phyloP scores from a whole-genome alignment of 352 stramenopile genomes.

The Hyaloperonospora arabidopsidis region DNA sequence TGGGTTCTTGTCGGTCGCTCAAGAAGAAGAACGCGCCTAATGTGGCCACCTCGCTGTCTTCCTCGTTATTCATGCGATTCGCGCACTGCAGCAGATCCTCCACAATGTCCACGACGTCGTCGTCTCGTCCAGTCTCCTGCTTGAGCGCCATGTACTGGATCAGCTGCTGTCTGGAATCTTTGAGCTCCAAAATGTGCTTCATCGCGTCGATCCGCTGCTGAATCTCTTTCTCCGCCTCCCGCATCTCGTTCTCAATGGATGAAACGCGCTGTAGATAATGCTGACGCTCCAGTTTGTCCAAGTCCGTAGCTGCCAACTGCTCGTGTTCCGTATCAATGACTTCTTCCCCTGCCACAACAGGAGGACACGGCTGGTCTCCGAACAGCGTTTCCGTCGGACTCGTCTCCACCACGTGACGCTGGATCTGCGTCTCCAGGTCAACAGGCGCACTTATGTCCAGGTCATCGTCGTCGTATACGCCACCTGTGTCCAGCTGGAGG shows the following conservation, averaged over 20 bases:
- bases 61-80: slow-evolving; percentile 29
- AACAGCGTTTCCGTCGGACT: slow-evolving; percentile 15
- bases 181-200: slow-evolving; percentile 45
- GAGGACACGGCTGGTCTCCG: slow-evolving; percentile 20
- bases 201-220: slow-evolving; percentile 47
- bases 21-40: slow-evolving; percentile 61
- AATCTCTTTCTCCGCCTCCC: slow-evolving; percentile 23
- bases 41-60: slow-evolving; percentile 51
- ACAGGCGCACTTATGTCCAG: slow-evolving; percentile 26
- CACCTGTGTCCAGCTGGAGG: slow-evolving; percentile 39
- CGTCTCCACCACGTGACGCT: slow-evolving; percentile 20
- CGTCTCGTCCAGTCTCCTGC: slow-evolving; percentile 27
- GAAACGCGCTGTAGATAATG: slow-evolving; percentile 34
- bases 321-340: slow-evolving; percentile 4
- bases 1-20: slow-evolving; percentile 23
- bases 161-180: slow-evolving; percentile 52
- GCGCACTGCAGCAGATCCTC: slow-evolving; percentile 48
- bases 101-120: slow-evolving; percentile 28
- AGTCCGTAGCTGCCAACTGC: slow-evolving; percentile 2
- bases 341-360: slow-evolving; percentile 5
- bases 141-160: slow-evolving; percentile 52
- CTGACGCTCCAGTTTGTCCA: slow-evolving; percentile 33
- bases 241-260: slow-evolving; percentile 37
- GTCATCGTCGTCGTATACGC: slow-evolving; percentile 48
- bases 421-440: slow-evolving; percentile 30